Base-by-base conservation (phyloP, 768 basidiomycete species). In the Mycena amicta region DNA sequence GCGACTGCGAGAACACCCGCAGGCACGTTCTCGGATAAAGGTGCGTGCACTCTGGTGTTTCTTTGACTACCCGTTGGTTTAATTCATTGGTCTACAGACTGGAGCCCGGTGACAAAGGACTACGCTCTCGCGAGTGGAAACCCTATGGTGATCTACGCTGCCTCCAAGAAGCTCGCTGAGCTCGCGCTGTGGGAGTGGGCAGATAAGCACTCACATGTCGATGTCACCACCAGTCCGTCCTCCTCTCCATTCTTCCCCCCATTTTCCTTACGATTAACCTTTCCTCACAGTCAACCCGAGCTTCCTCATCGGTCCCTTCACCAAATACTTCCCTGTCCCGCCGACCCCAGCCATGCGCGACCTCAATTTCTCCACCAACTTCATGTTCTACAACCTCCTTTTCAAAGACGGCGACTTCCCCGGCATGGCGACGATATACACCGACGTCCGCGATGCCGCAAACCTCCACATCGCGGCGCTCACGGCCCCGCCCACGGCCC, bases 41-140 rank as follows among this genome's bases (percentile, higher is more conserved):
- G 77, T 83, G 8, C 74, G 78, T 46, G 83, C 71, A 1, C 69
- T 85, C 78, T 2, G 69, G 77, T 2, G 78, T 77, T 2, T 76
- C 80, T 52, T 77, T 76, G 0, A 68, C 74, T 30, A 71, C 65
- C 4, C 66, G 75, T 2, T 68, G 71, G 0, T 16, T 64, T 2
- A 71, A 69, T 33, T 68, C 72, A 0, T 25, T 25, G 15, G n/a
- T n/a, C n/a, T n/a, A n/a, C 56, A 77, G 79, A 75, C 56, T 76
- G 75, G 76, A 74, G 68, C 54, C 67, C 70, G 0, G 49, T 68
- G 4, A 73, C 71, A 2, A 68, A 62, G 50, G 72, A 76, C 52
- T 57, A 71, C n/a, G 72, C 70, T 1, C 41, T 75, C 6, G 46
- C 58, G 0, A 54, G 50, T 22, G 61, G 60, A 0, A 66, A 62